Evolutionary conservation across 305 asterid species (phyloP).

Genomic region (Caryopteris hybrid): DNA sequence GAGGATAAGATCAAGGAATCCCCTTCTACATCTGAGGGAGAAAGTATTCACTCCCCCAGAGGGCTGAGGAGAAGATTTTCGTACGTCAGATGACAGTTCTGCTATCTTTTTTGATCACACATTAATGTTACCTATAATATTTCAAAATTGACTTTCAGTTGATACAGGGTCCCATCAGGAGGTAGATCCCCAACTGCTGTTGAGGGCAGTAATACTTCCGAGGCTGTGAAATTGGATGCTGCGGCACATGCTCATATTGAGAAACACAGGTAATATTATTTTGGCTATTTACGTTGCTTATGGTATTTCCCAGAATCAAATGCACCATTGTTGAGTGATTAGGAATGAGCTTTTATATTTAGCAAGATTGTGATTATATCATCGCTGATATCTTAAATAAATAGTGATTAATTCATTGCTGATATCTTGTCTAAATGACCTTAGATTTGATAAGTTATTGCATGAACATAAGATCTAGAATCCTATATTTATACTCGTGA

Average conservation of each 20-base stretch:
- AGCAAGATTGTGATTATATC: not conserved
- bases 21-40: constrained; percentile 43
- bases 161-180: constrained; percentile 53
- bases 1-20: constrained; percentile 37
- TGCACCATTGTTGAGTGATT: not conserved
- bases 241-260: constrained; percentile 71
- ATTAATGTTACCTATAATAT: constrained; percentile 8
- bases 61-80: constrained; percentile 82
- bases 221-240: constrained; percentile 74
- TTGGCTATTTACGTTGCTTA: not conserved
- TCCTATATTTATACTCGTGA: not conserved
- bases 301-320: not conserved
- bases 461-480: not conserved
- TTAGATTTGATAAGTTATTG: not conserved
- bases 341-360: not conserved
- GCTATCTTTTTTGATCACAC: not conserved
- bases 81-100: constrained; percentile 32
- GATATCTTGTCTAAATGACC: not conserved
- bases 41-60: constrained; percentile 39
- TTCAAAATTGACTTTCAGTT: constrained; percentile 20
- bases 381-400: not conserved
- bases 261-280: constrained; percentile 61
- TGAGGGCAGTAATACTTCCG: constrained; percentile 35
- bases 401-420: not conserved
- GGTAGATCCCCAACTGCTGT: constrained; percentile 34